Percentiles rank a stretch among this genome's conserved stretches.
Evolutionary conservation across 805 yeast species (phyloP).

Genomic region (Ogataea paradorogensis): DNA sequence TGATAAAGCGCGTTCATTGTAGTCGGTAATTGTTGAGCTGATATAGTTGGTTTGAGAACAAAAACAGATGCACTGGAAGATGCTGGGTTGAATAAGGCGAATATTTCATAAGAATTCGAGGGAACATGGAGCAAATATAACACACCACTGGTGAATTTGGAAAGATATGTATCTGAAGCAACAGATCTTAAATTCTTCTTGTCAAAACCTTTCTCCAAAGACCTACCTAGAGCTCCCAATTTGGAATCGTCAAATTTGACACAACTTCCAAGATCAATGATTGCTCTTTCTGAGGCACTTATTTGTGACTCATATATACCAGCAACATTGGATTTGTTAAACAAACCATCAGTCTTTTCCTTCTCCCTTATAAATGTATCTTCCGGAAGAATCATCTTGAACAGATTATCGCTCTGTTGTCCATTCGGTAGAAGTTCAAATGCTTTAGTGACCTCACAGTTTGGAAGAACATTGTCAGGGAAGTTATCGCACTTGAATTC

Average conservation of each 20-base stretch:
- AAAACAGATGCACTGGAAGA: conserved; percentile 47
- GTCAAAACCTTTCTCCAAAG: conserved; percentile 82
- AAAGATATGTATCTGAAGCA: conserved; percentile 52
- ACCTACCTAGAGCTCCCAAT: conserved; percentile 83
- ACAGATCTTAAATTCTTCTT: conserved; percentile 48
- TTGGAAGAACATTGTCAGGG: conserved; percentile 37
- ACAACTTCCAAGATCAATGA: conserved; percentile 72
- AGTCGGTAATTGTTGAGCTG: conserved; percentile 62
- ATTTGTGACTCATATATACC: conserved; percentile 80
- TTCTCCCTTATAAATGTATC: conserved; percentile 52
- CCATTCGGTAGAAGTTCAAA: conserved; percentile 71
- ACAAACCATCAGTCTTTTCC: conserved; percentile 55
- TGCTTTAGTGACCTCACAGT: conserved; percentile 56
- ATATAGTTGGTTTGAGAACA: conserved; percentile 64
- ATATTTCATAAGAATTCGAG: conserved; percentile 74
- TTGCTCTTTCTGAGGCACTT: conserved; percentile 64
- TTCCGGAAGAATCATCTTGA: conserved; percentile 69
- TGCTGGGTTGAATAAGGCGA: conserved; percentile 65
- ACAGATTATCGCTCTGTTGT: conserved; percentile 49
- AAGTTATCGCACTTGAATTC: conserved; percentile 48
- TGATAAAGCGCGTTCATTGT: conserved; percentile 53
- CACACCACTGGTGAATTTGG: conserved; percentile 52
- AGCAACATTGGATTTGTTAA: conserved; percentile 57
- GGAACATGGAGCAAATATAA: conserved; percentile 66
- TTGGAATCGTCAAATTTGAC: conserved; percentile 66